Evolutionary conservation across 2,329 filamentous ascomycete genomes (phyloP).

Genomic region (Fusarium redolens): DNA sequence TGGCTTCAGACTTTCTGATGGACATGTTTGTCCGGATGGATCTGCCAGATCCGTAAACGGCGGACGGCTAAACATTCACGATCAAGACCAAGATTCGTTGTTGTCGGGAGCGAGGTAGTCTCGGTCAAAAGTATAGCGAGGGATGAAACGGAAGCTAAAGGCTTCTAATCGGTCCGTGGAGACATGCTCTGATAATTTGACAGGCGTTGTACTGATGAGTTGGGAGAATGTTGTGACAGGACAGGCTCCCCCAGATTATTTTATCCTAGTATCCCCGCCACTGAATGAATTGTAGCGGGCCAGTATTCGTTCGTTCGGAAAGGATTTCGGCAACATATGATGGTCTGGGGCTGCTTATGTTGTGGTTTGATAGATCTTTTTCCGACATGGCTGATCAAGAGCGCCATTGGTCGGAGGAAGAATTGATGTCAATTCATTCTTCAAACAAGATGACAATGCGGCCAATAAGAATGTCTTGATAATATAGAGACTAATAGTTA

Average conservation of each 20-base stretch:
- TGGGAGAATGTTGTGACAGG: not conserved
- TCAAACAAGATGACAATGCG: slow-evolving; percentile 45
- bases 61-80: slow-evolving; percentile 3
- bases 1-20: slow-evolving; percentile 8
- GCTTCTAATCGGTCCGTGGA: slow-evolving; percentile 34
- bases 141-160: slow-evolving; percentile 25
- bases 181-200: slow-evolving; percentile 18
- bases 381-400: slow-evolving; percentile 20
- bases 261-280: slow-evolving; percentile 22
- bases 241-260: slow-evolving; percentile 34
- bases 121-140: slow-evolving; percentile 22
- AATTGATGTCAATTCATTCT: slow-evolving; percentile 48
- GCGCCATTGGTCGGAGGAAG: slow-evolving; percentile 32
- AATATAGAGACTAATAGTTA: slow-evolving; percentile 27
- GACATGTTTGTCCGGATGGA: slow-evolving; percentile 32
- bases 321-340: slow-evolving; percentile 28
- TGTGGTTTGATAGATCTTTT: slow-evolving; percentile 33
- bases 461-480: slow-evolving; percentile 42
- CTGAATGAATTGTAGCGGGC: slow-evolving; percentile 9
- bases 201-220: slow-evolving; percentile 13
- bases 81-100: not conserved
- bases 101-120: not conserved
- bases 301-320: slow-evolving; percentile 19
- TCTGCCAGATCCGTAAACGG: slow-evolving; percentile 20
- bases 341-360: slow-evolving; percentile 15